These are phyloP conservation scores for Viridothelium virens DNA, from an alignment of 495 filamentous ascomycete species.

Conservation along the genomic window DNA sequence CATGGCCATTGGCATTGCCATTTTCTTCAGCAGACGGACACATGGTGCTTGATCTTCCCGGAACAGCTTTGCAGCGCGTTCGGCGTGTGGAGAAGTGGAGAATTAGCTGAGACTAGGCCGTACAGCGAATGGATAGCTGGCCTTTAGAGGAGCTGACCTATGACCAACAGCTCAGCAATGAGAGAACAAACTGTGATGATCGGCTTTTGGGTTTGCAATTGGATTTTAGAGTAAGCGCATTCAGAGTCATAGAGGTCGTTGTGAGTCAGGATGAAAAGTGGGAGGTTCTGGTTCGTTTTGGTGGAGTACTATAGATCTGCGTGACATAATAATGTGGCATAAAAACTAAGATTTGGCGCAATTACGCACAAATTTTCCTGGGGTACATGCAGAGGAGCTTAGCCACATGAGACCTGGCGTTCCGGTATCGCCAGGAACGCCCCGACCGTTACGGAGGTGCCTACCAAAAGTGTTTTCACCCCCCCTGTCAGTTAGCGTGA, in stretches of 20 bases:
- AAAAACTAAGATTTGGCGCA: not conserved
- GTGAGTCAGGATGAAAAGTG: not conserved
- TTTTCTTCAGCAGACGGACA: conserved; percentile 13
- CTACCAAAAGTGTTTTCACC: too few relatives aligned
- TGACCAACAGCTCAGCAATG: not conserved
- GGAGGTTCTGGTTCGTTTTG: not conserved
- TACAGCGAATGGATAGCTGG: not conserved
- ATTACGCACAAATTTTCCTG: not conserved
- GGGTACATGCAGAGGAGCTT: not conserved
- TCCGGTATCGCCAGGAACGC: conserved; percentile 7
- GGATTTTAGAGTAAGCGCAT: not conserved
- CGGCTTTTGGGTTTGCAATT: not conserved
- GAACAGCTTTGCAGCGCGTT: not conserved
- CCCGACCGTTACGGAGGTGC: too few relatives aligned
- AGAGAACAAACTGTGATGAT: not conserved
- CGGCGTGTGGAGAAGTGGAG: not conserved
- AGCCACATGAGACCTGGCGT: not conserved
- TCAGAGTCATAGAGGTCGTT: not conserved
- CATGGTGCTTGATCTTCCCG: conserved; percentile 6
- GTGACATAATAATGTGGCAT: not conserved
- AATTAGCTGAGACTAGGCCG: not conserved
- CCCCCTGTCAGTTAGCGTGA: too few relatives aligned
- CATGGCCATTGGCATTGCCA: conserved; percentile 16
- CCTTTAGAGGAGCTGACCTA: not conserved
- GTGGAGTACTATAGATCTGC: not conserved